phyloP scores from a whole-genome alignment of 176 grass and related monocot genomes.

The Melocanna baccifera region DNA sequence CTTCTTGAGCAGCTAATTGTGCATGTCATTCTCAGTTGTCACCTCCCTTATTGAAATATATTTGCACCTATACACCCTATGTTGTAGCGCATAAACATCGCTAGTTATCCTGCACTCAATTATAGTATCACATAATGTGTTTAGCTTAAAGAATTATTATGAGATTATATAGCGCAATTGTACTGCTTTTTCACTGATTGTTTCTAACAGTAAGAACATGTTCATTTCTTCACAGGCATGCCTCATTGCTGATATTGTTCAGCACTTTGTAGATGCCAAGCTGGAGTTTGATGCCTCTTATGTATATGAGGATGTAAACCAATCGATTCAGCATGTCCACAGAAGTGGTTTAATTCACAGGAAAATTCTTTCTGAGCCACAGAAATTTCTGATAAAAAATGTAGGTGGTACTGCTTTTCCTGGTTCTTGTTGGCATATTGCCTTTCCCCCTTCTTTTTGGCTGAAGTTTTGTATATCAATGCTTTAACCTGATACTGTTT shows the following conservation, averaged over 20 bases:
- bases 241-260: slow-evolving; percentile 93
- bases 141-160: not conserved
- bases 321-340: slow-evolving; percentile 94
- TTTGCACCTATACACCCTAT: not conserved
- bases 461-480: not conserved
- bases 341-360: slow-evolving; percentile 82
- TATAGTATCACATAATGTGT: not conserved
- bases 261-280: slow-evolving; percentile 90
- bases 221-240: slow-evolving; percentile 68
- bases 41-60: not conserved
- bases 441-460: not conserved
- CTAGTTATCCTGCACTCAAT: too few relatives aligned
- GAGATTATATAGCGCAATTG: not conserved
- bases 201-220: slow-evolving; percentile 38
- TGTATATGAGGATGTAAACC: slow-evolving; percentile 90
- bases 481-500: slow-evolving; percentile 24
- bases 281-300: slow-evolving; percentile 94
- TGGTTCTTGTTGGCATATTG: not conserved
- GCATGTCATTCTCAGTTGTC: not conserved
- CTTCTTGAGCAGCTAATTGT: not conserved
- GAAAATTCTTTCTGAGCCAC: slow-evolving; percentile 82
- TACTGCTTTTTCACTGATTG: not conserved
- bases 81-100: too few relatives aligned
- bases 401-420: slow-evolving; percentile 39
- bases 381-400: slow-evolving; percentile 91